Base-by-base conservation (phyloP, 2,329 filamentous ascomycete species). In the Ilyonectria sp. region DNA sequence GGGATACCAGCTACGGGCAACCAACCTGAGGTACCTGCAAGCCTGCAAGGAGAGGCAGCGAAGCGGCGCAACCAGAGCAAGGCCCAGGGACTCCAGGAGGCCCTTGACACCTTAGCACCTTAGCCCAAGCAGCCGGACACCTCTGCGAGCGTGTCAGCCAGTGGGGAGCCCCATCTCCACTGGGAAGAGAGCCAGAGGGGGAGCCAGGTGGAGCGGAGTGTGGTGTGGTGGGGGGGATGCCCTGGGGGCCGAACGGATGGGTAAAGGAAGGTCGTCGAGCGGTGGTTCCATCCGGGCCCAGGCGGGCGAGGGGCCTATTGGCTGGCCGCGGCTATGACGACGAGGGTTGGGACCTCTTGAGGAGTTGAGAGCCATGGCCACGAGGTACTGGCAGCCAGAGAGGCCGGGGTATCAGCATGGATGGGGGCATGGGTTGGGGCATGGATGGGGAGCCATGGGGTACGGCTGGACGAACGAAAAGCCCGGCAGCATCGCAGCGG, bases 241-340 rank as follows among this genome's bases (percentile, higher is more conserved):
- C 40, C n/a, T 17, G 40, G 40, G 40, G 40, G 40, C 40, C 59
- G 26, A 60, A 60, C 55, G 56, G 62, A 33, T 60, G 46, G 29
- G 47, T 65, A 54, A 56, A 55, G 63, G 71, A 74, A 62, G 65
- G 68, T 73, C 68, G 63, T 62, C 53, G 52, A 40, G 64, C 52
- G 55, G 71, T 74, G 73, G 71, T 58, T 69, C 71, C 69, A 72
- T 75, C 47, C 60, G 47, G 64, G 54, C 57, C 67, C 43, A 52
- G 64, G 62, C 61, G 67, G 67, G 60, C 67, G 69, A 67, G n/a
- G 58, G 63, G 37, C 66, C 65, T 65, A 75, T 75, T 75, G 73
- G 67, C 52, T 55, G 59, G 57, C 13, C 40, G 57, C 57, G 43
- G 43, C 47, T 21, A 65, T 37, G 61, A 64, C 60, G 55, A 69